phyloP scores from a whole-genome alignment of 441 rosid genomes.

The Erodium texanum region DNA sequence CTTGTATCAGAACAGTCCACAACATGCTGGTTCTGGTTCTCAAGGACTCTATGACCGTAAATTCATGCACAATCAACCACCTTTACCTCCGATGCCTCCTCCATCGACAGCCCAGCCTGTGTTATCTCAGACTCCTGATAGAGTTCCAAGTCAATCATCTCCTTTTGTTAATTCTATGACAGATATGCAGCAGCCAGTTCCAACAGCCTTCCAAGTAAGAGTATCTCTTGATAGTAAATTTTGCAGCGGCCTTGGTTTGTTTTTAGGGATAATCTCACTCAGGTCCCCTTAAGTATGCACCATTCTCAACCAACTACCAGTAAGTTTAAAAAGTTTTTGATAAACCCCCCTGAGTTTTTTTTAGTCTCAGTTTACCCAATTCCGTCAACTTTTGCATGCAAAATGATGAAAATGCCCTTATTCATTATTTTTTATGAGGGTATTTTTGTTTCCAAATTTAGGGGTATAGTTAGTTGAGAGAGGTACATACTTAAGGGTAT shows the following conservation, averaged over 20 bases:
- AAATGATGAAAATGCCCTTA: too few species aligned
- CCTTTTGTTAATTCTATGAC: too few species aligned
- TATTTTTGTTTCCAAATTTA: too few species aligned
- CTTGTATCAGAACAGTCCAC: slow-evolving; percentile 57
- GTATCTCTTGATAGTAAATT: not conserved
- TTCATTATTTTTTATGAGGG: too few species aligned
- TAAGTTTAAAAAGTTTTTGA: too few species aligned
- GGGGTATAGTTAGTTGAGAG: too few species aligned
- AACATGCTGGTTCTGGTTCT: slow-evolving; percentile 40
- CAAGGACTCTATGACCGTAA: slow-evolving; percentile 74
- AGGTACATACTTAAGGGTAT: too few species aligned
- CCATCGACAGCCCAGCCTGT: slow-evolving; percentile 46
- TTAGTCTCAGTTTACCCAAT: too few species aligned
- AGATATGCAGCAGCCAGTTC: slow-evolving; percentile 26
- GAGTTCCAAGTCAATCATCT: slow-evolving; percentile 32
- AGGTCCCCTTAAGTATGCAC: not conserved
- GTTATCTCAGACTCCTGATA: slow-evolving; percentile 41
- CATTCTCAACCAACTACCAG: too few species aligned
- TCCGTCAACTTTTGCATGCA: too few species aligned
- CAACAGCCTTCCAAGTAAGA: slow-evolving; percentile 35
- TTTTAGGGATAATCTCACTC: not conserved
- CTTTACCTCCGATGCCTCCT: slow-evolving; percentile 90
- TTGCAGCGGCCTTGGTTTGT: too few species aligned
- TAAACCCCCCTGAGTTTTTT: too few species aligned
- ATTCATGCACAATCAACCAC: slow-evolving; percentile 62